phyloP scores from a whole-genome alignment of 306 rosid genomes.

The Canavalia gladiata region DNA sequence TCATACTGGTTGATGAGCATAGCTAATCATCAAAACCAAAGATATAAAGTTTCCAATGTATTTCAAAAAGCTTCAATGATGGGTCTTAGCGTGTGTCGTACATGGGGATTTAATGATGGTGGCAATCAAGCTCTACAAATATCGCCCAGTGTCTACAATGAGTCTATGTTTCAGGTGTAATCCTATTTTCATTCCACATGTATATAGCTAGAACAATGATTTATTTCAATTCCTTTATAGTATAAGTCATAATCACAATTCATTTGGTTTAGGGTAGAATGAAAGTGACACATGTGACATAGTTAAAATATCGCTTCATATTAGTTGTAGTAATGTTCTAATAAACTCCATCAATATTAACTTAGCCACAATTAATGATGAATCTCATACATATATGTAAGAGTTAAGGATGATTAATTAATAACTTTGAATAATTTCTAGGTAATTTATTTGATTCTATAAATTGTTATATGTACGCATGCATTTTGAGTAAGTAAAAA shows the following conservation, averaged over 20 bases:
- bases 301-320: no score
- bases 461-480: not conserved
- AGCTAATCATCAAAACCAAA: slow-evolving; percentile 57
- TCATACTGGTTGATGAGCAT: slow-evolving; percentile 69
- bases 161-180: slow-evolving; percentile 55
- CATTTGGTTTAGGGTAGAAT: not conserved
- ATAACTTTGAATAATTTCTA: no score
- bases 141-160: slow-evolving; percentile 63
- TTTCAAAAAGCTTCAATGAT: slow-evolving; percentile 57
- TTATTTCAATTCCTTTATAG: not conserved
- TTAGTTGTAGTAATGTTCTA: no score
- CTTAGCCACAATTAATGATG: not conserved
- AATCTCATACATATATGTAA: not conserved
- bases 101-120: slow-evolving; percentile 75
- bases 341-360: not conserved
- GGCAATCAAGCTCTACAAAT: slow-evolving; percentile 57
- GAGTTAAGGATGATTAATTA: not conserved
- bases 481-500: not conserved
- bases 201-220: not conserved
- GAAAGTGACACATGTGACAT: no score
- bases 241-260: not conserved
- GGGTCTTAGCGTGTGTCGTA: slow-evolving; percentile 65
- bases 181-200: not conserved
- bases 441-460: not conserved
- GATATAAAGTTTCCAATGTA: slow-evolving; percentile 56